These are phyloP conservation scores for Trichoderma polysporum DNA, from an alignment of 2,329 filamentous ascomycete genomes.

Conservation along the genomic window DNA sequence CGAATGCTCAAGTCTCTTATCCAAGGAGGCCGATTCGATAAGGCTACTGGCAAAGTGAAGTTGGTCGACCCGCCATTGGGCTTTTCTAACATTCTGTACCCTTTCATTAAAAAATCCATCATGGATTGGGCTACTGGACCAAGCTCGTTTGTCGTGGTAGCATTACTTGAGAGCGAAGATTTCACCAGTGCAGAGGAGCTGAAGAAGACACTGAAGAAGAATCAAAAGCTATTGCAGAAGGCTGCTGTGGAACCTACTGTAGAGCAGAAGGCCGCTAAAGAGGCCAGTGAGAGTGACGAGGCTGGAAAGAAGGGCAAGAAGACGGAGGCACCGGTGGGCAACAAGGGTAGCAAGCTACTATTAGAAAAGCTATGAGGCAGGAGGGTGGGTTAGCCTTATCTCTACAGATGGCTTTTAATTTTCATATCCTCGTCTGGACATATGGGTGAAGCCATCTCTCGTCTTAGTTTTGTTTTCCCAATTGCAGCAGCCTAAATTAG, in stretches of 20 bases:
- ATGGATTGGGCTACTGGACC: conserved; percentile 82
- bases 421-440: neutral
- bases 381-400: neutral
- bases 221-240: conserved; percentile 68
- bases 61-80: conserved; percentile 72
- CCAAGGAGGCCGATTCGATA: conserved; percentile 83
- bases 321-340: conserved; percentile 51
- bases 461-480: neutral
- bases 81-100: conserved; percentile 81
- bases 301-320: conserved; percentile 47
- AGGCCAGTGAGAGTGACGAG: conserved; percentile 46
- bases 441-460: neutral
- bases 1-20: conserved; percentile 91
- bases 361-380: conserved; percentile 52
- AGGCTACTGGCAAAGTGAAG: conserved; percentile 66
- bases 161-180: conserved; percentile 71
- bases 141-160: conserved; percentile 83
- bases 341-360: conserved; percentile 61
- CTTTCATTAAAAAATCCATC: conserved; percentile 71
- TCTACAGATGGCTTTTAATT: neutral
- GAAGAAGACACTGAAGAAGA: conserved; percentile 67
- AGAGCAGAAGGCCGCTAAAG: conserved; percentile 52
- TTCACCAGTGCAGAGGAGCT: conserved; percentile 68
- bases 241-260: conserved; percentile 60
- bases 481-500: neutral